phyloP scores from a whole-genome alignment of 2,329 filamentous ascomycete species.

The Arthrobotrys sinensis region DNA sequence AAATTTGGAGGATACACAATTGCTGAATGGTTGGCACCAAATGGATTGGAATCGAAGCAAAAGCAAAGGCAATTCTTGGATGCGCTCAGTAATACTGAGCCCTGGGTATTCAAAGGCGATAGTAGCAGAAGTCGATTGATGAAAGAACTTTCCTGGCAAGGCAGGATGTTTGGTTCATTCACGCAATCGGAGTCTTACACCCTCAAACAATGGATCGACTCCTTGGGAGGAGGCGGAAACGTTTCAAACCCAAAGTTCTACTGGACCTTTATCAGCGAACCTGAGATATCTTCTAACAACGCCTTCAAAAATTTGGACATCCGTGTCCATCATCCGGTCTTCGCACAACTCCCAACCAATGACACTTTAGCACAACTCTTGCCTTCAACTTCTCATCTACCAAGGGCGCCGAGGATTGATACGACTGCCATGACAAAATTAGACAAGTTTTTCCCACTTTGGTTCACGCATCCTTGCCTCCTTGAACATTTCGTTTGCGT shows the following conservation, averaged over 20 bases:
- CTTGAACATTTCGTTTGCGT: conserved; percentile 67
- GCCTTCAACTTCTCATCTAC: conserved; percentile 12
- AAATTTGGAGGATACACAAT: conserved; percentile 68
- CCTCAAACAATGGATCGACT: conserved; percentile 68
- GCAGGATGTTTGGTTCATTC: conserved; percentile 71
- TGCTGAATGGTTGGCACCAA: conserved; percentile 68
- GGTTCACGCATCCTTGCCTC: conserved; percentile 67
- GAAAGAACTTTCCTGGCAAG: conserved; percentile 69
- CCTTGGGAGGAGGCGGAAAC: conserved; percentile 62
- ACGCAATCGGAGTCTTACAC: conserved; percentile 68
- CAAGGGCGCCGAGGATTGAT: conserved; percentile 21
- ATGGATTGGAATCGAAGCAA: conserved; percentile 61
- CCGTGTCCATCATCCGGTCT: conserved; percentile 34
- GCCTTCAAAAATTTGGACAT: conserved; percentile 26
- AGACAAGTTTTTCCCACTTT: conserved; percentile 61
- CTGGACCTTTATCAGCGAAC: conserved; percentile 29
- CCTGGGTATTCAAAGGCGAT: conserved; percentile 69
- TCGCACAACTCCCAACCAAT: conserved; percentile 1
- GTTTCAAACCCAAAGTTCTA: conserved; percentile 7
- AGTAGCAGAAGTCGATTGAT: conserved; percentile 68
- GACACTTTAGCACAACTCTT: conserved; percentile 18
- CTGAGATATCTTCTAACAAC: conserved; percentile 11
- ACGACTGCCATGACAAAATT: neutral
- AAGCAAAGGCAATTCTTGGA: conserved; percentile 67
- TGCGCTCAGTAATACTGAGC: conserved; percentile 66